phyloP scores from a whole-genome alignment of 2,329 filamentous ascomycete species.

The Leptographium galeiforme region DNA sequence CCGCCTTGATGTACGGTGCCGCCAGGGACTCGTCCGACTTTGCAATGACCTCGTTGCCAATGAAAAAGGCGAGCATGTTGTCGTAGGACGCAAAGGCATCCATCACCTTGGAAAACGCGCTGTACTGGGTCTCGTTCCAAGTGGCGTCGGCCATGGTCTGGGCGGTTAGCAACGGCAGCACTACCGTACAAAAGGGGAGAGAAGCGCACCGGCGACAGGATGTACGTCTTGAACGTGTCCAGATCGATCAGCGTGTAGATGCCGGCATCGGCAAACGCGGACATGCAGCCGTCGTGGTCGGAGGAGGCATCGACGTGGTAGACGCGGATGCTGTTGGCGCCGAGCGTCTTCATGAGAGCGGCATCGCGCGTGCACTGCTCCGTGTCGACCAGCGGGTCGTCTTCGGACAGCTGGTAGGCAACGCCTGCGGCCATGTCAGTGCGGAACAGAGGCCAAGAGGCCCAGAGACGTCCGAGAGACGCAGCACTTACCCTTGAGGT shows the following conservation, averaged over 20 bases:
- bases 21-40: constrained; percentile 42
- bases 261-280: constrained; percentile 60
- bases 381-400: constrained; percentile 64
- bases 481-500: constrained; percentile 53
- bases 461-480: neutral
- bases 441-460: neutral
- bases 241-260: constrained; percentile 80
- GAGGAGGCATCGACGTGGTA: constrained; percentile 68
- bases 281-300: constrained; percentile 71
- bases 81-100: constrained; percentile 66
- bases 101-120: constrained; percentile 57
- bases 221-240: constrained; percentile 60
- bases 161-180: neutral
- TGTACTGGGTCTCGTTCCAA: constrained; percentile 62
- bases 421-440: constrained; percentile 39
- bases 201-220: constrained; percentile 39
- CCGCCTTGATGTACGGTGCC: constrained; percentile 74
- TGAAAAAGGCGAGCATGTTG: constrained; percentile 72
- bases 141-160: constrained; percentile 45
- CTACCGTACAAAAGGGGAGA: neutral
- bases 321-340: constrained; percentile 72
- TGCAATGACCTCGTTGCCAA: constrained; percentile 80
- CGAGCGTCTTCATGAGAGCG: constrained; percentile 63
- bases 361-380: constrained; percentile 68
- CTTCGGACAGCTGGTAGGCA: constrained; percentile 50